Conservation (phyloP, 371 early-diverging fungal species). For the Mucor sp. region DNA sequence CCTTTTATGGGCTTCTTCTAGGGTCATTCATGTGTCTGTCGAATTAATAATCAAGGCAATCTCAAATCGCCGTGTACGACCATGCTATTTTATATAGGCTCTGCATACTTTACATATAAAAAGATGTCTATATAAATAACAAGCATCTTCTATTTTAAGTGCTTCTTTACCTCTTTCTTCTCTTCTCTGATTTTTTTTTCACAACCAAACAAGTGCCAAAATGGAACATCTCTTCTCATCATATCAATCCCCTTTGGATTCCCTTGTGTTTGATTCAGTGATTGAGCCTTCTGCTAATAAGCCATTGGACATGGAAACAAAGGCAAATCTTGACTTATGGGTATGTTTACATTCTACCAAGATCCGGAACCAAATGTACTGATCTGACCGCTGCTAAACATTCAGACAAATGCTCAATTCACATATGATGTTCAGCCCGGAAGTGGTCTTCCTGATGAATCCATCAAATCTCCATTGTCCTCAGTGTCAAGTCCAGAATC, state of each 20-base stretch:
- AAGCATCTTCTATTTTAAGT: not conserved
- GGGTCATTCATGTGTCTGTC: not conserved
- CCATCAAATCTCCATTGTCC: not conserved
- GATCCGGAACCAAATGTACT: not conserved
- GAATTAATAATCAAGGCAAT: not conserved
- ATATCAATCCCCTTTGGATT: constrained; percentile 6
- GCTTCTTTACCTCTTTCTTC: not conserved
- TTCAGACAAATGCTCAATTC: constrained; percentile 62
- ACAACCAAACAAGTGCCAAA: not conserved
- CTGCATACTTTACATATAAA: not conserved
- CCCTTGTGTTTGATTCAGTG: constrained; percentile 16
- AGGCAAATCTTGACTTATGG: constrained; percentile 17
- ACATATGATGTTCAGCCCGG: constrained; percentile 60
- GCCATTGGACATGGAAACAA: constrained; percentile 8
- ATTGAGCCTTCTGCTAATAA: not conserved
- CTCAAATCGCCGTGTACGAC: not conserved
- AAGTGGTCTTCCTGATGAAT: constrained; percentile 36
- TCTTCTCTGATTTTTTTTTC: not conserved
- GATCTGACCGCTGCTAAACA: not conserved
- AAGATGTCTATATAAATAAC: not conserved
- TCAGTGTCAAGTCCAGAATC: not conserved
- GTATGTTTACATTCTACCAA: not conserved
- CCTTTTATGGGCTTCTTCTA: not conserved
- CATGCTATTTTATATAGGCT: not conserved
- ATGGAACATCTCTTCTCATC: constrained; percentile 16